Base-by-base conservation (phyloP, 495 filamentous ascomycete species). In the Penicillium coprophilum region DNA sequence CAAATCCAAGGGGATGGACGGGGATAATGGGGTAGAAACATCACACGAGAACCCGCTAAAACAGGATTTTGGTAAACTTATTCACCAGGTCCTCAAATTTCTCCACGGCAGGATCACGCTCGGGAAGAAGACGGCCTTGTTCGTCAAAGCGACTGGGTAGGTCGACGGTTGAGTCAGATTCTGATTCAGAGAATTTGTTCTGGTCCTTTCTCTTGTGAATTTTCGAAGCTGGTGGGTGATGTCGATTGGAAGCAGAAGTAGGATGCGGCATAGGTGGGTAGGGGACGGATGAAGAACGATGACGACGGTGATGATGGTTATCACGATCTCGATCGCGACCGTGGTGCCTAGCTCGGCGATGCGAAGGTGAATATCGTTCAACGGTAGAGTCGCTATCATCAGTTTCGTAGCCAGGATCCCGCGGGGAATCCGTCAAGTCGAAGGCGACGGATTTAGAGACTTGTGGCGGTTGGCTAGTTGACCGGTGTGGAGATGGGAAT, bases 131-230 rank as follows among this genome's bases (percentile, higher is more conserved):
- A 20, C 75, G 72, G 2, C 88, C 87, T 4, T 85, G 71, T 7
- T 70, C 59, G 57, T 90, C 86, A 57, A 91, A 90, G 0, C 88
- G 78, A 41, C 84, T 79, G 0, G 88, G 88, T 0, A 91, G 60
- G 7, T 81, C 78, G 32, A 81, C 67, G 4, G 80, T 82, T 23
- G 77, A 71, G 24, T 81, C 78, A 1, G 70, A 70, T 31, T 71
- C 71, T 38, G 40, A 13, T 17, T 19, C 52, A 17, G 52, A 43
- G 19, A 23, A 4, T 23, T 48, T 53, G 2, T 53, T 54, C 28
- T 57, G 60, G 56, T 40, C 54, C n/a, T 23, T 17, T 17, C 23
- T 7, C 5, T 32, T 8, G 8, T 57, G 51, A 50, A 50, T 41
- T 55, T 41, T 40, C 32, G 34, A 12, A 11, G 45, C 30, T 55